Evolutionary conservation across 257 asterid species (phyloP).

Genomic region (Thymus quinquecostatus): DNA sequence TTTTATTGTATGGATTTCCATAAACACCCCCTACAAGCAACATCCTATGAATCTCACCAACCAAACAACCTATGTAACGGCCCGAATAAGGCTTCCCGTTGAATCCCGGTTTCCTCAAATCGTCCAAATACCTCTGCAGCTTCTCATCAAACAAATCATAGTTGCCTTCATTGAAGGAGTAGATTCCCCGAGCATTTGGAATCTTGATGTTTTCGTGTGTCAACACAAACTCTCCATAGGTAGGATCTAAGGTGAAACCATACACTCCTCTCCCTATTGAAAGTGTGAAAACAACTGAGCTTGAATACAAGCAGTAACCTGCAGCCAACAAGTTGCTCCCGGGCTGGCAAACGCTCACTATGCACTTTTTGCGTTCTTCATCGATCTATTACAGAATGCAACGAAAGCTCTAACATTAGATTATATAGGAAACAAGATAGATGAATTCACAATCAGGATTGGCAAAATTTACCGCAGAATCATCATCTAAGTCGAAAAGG

Average conservation of each 20-base stretch:
- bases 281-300: conserved; percentile 70
- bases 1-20: conserved; percentile 75
- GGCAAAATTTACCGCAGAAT: conserved; percentile 47
- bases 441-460: not conserved
- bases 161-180: conserved; percentile 89
- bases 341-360: conserved; percentile 80
- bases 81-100: conserved; percentile 78
- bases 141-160: conserved; percentile 74
- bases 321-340: conserved; percentile 88
- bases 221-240: conserved; percentile 71
- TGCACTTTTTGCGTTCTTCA: conserved; percentile 60
- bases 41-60: conserved; percentile 79
- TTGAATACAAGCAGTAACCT: conserved; percentile 85
- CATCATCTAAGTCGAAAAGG: conserved; percentile 58
- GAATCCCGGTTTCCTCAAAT: conserved; percentile 70
- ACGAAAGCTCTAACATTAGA: not conserved
- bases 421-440: not conserved
- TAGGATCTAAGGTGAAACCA: conserved; percentile 67
- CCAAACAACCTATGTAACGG: conserved; percentile 75
- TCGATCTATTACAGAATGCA: conserved; percentile 52
- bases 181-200: conserved; percentile 62
- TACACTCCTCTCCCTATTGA: conserved; percentile 74
- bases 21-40: conserved; percentile 76
- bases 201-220: conserved; percentile 75
- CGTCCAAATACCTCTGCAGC: conserved; percentile 69